phyloP scores from a whole-genome alignment of 768 basidiomycete genomes.

The Serendipita vermifera region DNA sequence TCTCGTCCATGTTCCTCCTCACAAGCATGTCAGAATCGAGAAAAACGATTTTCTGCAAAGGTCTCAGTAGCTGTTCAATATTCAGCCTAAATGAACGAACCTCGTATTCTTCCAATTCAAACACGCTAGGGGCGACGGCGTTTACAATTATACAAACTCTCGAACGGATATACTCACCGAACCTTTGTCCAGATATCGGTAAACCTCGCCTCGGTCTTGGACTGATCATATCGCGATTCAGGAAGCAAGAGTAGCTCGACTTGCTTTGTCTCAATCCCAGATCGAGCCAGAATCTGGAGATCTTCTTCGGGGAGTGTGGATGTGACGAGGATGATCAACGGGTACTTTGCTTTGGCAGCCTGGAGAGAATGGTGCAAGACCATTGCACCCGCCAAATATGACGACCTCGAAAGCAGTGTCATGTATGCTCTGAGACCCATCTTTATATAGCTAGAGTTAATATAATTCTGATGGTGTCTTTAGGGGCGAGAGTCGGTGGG shows the following conservation, averaged over 20 bases:
- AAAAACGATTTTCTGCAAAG: slow-evolving; percentile 41
- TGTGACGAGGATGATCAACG: slow-evolving; percentile 70
- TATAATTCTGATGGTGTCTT: too few species aligned
- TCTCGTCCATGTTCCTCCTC: slow-evolving; percentile 67
- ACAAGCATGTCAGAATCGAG: slow-evolving; percentile 86
- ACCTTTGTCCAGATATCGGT: slow-evolving; percentile 54
- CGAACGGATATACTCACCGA: slow-evolving; percentile 13
- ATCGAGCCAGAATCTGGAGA: slow-evolving; percentile 36
- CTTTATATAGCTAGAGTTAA: not conserved
- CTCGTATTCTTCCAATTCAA: slow-evolving; percentile 6
- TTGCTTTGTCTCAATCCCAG: slow-evolving; percentile 43
- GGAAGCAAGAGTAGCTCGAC: slow-evolving; percentile 47
- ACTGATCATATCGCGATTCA: slow-evolving; percentile 25
- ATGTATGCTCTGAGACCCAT: slow-evolving; percentile 41
- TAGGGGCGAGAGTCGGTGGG: too few species aligned
- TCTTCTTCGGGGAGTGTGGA: slow-evolving; percentile 39
- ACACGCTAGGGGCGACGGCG: not conserved
- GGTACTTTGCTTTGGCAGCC: slow-evolving; percentile 46
- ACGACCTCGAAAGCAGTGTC: slow-evolving; percentile 59
- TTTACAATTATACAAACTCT: too few species aligned
- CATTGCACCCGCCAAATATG: slow-evolving; percentile 48
- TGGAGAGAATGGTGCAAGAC: slow-evolving; percentile 46
- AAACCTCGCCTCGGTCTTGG: slow-evolving; percentile 36
- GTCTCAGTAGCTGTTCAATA: not conserved
- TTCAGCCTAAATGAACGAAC: not conserved